phyloP scores from a whole-genome alignment of 176 grass and related monocot genomes.

The Triticum monococcum region DNA sequence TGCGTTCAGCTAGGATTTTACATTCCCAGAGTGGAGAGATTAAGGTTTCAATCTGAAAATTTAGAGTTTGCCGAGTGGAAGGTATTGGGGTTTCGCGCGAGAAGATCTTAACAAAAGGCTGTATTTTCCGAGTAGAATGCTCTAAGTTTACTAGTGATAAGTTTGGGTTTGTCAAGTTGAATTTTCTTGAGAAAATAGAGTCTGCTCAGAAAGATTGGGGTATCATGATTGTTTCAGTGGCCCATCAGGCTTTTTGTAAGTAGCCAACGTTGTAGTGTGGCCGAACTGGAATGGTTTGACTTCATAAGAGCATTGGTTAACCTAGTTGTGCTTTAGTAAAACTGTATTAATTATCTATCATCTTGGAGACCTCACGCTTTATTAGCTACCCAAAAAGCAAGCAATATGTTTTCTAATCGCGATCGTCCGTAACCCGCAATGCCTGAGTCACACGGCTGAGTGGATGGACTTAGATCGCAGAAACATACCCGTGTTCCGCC shows the following conservation, averaged over 20 bases:
- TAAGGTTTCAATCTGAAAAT: not conserved
- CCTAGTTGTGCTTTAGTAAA: not conserved
- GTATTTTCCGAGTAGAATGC: not conserved
- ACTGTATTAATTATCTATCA: not conserved
- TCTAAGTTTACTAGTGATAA: not conserved
- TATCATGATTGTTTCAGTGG: not conserved
- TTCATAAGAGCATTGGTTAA: not conserved
- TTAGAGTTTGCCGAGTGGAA: not conserved
- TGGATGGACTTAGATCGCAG: not conserved
- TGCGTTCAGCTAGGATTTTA: not conserved
- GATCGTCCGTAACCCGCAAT: not conserved
- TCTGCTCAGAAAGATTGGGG: not conserved
- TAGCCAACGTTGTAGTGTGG: not conserved
- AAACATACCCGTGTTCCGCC: conserved; percentile 69
- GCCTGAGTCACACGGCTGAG: not conserved
- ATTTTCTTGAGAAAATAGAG: not conserved
- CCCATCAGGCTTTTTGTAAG: not conserved
- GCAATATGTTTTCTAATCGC: not conserved
- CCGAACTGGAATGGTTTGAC: not conserved
- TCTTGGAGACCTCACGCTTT: not conserved
- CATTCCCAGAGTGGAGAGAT: not conserved
- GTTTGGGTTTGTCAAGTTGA: not conserved
- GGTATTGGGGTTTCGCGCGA: not conserved
- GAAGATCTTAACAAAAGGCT: not conserved
- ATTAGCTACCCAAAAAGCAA: not conserved